These are phyloP conservation scores for Sisymbrium irio DNA, from an alignment of 345 rosid species.

Conservation along the genomic window DNA sequence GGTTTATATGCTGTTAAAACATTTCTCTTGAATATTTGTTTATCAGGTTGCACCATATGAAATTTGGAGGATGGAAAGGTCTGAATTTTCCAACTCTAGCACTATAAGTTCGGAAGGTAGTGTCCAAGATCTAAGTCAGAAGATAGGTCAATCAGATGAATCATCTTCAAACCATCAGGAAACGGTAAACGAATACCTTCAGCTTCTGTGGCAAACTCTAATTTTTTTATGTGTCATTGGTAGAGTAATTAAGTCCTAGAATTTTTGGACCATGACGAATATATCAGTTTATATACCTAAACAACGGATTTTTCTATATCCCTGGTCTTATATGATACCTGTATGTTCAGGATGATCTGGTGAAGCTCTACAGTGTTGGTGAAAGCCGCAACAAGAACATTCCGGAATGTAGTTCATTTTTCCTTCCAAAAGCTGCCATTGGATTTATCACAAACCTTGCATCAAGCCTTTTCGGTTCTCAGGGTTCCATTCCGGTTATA, in stretches of 20 bases:
- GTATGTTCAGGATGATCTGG: constrained; percentile 54
- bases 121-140: constrained; percentile 48
- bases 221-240: not conserved
- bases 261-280: not conserved
- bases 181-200: constrained; percentile 47
- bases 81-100: constrained; percentile 46
- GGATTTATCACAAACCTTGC: constrained; percentile 63
- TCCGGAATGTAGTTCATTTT: constrained; percentile 44
- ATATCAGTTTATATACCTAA: not conserved
- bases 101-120: constrained; percentile 40
- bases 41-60: constrained; percentile 82
- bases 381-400: constrained; percentile 37
- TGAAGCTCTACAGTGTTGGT: constrained; percentile 32
- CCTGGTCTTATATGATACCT: not conserved
- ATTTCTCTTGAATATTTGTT: constrained; percentile 1
- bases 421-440: constrained; percentile 59
- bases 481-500: constrained; percentile 43
- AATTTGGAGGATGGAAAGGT: constrained; percentile 59
- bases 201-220: constrained; percentile 4
- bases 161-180: constrained; percentile 41
- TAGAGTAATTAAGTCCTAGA: not conserved
- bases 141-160: constrained; percentile 36
- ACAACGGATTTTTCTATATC: not conserved
- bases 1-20: not conserved
- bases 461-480: constrained; percentile 53